Conservation (phyloP, 306 rosid genomes). For the Vicia villosa region DNA sequence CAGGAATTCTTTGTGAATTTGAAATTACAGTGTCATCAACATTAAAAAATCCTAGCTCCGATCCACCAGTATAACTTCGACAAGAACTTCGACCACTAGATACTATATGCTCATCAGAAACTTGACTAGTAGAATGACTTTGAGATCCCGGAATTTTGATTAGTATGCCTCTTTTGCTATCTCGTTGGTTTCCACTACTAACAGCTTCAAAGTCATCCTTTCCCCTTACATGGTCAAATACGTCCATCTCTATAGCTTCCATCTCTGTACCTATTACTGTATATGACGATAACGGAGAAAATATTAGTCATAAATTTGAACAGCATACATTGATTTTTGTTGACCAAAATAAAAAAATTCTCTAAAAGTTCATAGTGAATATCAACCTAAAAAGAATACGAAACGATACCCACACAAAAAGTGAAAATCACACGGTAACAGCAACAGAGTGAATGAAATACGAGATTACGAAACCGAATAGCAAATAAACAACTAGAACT, state of each 20-base stretch:
- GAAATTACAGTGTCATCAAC: slow-evolving; percentile 50
- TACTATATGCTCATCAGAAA: slow-evolving; percentile 47
- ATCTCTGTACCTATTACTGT: slow-evolving; percentile 47
- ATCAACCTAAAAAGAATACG: neutral
- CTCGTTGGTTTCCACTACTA: slow-evolving; percentile 31
- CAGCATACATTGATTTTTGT: neutral
- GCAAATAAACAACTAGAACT: neutral
- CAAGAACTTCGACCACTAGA: slow-evolving; percentile 49
- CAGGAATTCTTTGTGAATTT: slow-evolving; percentile 40
- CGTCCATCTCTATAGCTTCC: slow-evolving; percentile 51
- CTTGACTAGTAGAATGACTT: slow-evolving; percentile 33
- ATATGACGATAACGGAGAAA: slow-evolving; percentile 16
- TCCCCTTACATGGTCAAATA: slow-evolving; percentile 63
- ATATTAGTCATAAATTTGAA: slow-evolving; percentile 3
- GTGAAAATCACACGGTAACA: neutral
- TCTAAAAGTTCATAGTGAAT: neutral
- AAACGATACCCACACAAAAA: neutral
- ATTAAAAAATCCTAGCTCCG: slow-evolving; percentile 53
- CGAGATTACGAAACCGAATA: neutral
- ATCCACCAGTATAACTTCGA: slow-evolving; percentile 50
- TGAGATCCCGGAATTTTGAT: slow-evolving; percentile 29
- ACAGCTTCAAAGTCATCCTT: slow-evolving; percentile 40
- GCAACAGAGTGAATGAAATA: neutral
- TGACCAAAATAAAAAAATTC: neutral
- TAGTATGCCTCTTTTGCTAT: slow-evolving; percentile 23